These are phyloP conservation scores for Microstegium vimineum DNA, from an alignment of 176 grass and related monocot genomes.

Conservation along the genomic window DNA sequence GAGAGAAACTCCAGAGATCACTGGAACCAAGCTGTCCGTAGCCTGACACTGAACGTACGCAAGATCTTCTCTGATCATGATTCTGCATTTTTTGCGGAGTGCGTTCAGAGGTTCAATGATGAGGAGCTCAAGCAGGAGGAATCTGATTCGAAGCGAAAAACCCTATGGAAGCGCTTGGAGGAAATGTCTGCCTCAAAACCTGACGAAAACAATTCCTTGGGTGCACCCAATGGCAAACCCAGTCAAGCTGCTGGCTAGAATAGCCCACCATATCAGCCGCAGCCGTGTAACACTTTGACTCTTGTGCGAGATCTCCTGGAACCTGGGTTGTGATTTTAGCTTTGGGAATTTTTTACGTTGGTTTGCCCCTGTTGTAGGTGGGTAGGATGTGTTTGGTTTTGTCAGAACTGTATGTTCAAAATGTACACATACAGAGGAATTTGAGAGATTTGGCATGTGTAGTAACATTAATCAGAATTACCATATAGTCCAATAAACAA, in stretches of 20 bases:
- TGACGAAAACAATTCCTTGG: background rate
- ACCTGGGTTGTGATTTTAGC: constrained; percentile 42
- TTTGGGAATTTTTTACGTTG: constrained; percentile 32
- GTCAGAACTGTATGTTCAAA: constrained; percentile 41
- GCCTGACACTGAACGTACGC: constrained; percentile 79
- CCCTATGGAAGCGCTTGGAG: constrained; percentile 72
- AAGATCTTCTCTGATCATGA: constrained; percentile 94
- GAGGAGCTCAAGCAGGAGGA: constrained; percentile 73
- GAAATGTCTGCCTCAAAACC: constrained; percentile 60
- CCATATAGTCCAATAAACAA: constrained; percentile 60
- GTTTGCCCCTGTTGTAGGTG: constrained; percentile 35
- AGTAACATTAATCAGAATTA: constrained; percentile 36
- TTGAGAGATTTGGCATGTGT: constrained; percentile 30
- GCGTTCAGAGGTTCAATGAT: constrained; percentile 61
- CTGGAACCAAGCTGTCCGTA: constrained; percentile 95
- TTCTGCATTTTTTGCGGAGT: constrained; percentile 61
- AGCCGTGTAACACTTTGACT: constrained; percentile 22
- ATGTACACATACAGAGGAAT: constrained; percentile 38
- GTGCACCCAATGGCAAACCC: constrained; percentile 39
- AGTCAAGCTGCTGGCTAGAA: constrained; percentile 42
- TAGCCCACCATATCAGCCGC: background rate
- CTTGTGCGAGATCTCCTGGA: constrained; percentile 23
- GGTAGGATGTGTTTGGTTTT: constrained; percentile 42
- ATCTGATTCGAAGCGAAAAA: constrained; percentile 51
- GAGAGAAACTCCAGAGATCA: constrained; percentile 74